Base-by-base conservation (phyloP, 2,329 filamentous ascomycete species). In the Pseudogymnoascus pannorum region DNA sequence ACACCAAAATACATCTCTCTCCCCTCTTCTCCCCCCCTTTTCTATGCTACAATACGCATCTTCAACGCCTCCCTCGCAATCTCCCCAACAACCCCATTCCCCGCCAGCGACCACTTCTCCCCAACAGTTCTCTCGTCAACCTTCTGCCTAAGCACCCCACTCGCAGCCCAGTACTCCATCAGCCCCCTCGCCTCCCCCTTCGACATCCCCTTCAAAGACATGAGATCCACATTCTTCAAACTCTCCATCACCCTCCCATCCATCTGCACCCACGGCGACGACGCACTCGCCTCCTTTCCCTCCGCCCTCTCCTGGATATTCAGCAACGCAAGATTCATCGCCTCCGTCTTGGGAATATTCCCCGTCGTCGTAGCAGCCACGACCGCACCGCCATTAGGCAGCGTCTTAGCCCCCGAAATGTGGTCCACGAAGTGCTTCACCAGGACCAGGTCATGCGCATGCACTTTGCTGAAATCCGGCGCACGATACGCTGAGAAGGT, bases 161-260 rank as follows among this genome's bases (percentile, higher is more conserved):
- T 95, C 35, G 84, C 85, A 4, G 91, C 92, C 80, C 93, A 97
- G 77, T 97, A 97, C 77, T 97, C 92, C 85, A 97, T 87, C 68
- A 96, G 78, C 0, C 85, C 81, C 63, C 87, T 83, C 9, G 90
- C 86, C 76, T 97, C 93, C 1, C 81, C 76, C 75, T 87, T 89
- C 68, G 78, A 87, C 66, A 97, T 70, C 7, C 90, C 88, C 42
- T 82, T 79, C 18, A 96, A 71, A 18, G 82, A 80, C 60, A 86
- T 66, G 1, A 85, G 76, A 62, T 76, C 73, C 40, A 81, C 77
- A 48, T 77, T 77, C 64, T 78, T 74, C 59, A 87, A 74, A 1
- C 75, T 76, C 20, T 79, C 78, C 65, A 83, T 81, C 44, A 82
- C 79, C 40, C 83, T 78, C 60, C 78, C 72, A 68, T 87, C 84